Base-by-base conservation (phyloP, 2,329 filamentous ascomycete genomes). In the Akanthomyces dipterigenus region DNA sequence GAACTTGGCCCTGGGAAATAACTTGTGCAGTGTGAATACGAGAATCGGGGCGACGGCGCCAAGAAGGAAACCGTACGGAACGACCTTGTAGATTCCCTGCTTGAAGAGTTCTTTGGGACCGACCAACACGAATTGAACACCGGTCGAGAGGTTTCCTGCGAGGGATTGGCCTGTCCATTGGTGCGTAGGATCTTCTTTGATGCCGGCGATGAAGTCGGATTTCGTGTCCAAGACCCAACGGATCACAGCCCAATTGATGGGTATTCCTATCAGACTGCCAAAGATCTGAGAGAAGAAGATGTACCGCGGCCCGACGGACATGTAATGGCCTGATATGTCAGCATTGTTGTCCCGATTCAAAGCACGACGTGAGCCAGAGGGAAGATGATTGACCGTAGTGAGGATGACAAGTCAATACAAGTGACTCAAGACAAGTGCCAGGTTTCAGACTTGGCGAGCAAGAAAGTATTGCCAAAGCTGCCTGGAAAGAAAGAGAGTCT, bases 211-310 rank as follows among this genome's bases (percentile, higher is more conserved):
- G 65, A 81, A 85, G 40, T 84, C 80, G 16, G 75, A 73, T 67
- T 87, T 86, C 7, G 79, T 79, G 63, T 80, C 75, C 5, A 87
- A 70, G 0, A 86, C 78, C 84, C 84, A 87, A 43, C 81, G 78
- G 50, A 87, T 80, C 24, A 85, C 82, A 5, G 76, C 83, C 59
- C 86, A 87, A 67, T 87, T 85, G 64, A 86, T 80, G 0, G 84
- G 83, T 7, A 87, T 77, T 5, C 83, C 84, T 46, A 87, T 74
- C 8, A 83, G 71, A 18, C 80, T 82, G 3, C 82, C 84, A 36
- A 86, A 83, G 4, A 87, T 75, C 66, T 87, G 84, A 1, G 86
- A 83, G 72, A 87, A 86, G 6, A 86, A 79, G 0, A 79, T 75
- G 14, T 80, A 79, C 1, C 84, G 84, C 0, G 83, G 82, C 0